phyloP scores from a whole-genome alignment of 306 rosid species.

The Gastrolobium villosum region DNA sequence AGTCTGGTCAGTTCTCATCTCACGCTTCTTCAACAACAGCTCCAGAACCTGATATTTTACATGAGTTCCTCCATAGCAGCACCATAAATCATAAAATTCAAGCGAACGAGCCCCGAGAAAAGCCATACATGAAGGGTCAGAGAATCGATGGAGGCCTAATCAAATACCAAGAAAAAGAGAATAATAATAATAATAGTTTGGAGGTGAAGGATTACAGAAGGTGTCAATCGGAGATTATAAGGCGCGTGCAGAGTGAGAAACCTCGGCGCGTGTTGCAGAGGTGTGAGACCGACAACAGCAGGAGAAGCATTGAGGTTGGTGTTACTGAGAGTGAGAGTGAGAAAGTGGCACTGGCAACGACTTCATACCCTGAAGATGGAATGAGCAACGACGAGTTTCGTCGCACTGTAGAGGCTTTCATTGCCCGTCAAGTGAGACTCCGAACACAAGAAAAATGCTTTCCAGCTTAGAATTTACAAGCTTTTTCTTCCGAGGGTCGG shows the following conservation, averaged over 20 bases:
- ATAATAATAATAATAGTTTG: background rate
- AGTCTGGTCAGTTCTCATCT: constrained; percentile 67
- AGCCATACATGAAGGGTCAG: background rate
- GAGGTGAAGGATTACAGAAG: constrained; percentile 55
- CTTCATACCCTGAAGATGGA: constrained; percentile 64
- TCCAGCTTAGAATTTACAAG: background rate
- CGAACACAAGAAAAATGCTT: constrained; percentile 57
- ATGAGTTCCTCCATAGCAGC: constrained; percentile 62
- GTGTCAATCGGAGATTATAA: constrained; percentile 59
- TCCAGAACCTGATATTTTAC: constrained; percentile 63
- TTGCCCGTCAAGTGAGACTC: constrained; percentile 82
- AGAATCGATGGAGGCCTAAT: background rate
- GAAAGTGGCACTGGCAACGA: background rate
- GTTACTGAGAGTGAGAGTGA: constrained; percentile 8
- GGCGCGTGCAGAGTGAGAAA: constrained; percentile 38
- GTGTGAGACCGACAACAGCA: constrained; percentile 63
- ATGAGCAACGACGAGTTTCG: constrained; percentile 89
- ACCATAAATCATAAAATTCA: constrained; percentile 47
- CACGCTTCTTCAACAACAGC: constrained; percentile 33
- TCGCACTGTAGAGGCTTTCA: constrained; percentile 76
- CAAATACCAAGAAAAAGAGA: constrained; percentile 17
- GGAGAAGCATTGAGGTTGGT: background rate
- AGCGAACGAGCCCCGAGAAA: background rate
- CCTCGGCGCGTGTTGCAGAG: constrained; percentile 46
- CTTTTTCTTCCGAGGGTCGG: background rate